Evolutionary conservation across 2,329 filamentous ascomycete genomes (phyloP).

Genomic region (Colletotrichum tofieldiae): DNA sequence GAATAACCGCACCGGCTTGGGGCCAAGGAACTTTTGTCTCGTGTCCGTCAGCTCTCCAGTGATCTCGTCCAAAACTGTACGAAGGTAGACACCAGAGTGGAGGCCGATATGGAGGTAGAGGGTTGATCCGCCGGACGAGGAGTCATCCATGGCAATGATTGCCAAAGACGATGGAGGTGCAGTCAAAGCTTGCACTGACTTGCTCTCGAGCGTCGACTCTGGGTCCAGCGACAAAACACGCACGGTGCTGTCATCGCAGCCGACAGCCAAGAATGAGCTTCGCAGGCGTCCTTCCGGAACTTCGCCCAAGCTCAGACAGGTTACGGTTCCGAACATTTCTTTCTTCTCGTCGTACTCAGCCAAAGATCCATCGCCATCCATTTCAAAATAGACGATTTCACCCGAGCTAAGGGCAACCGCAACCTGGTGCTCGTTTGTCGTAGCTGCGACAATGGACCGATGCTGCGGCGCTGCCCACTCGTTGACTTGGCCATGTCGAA

Average conservation of each 20-base stretch:
- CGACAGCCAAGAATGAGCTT: conserved; percentile 94
- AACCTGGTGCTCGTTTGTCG: conserved; percentile 94
- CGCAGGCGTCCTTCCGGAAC: conserved; percentile 91
- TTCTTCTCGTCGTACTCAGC: conserved; percentile 96
- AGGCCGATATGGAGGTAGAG: conserved; percentile 97
- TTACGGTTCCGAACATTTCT: conserved; percentile 95
- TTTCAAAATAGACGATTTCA: conserved; percentile 98
- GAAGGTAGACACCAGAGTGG: conserved; percentile 94
- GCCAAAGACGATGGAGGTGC: conserved; percentile 90
- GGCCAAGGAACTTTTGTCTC: conserved; percentile 92
- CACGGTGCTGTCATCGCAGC: conserved; percentile 96
- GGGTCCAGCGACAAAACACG: conserved; percentile 92
- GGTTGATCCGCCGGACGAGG: conserved; percentile 88
- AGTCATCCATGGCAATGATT: conserved; percentile 97
- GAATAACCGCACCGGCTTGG: conserved; percentile 91
- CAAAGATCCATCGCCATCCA: conserved; percentile 91
- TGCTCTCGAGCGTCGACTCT: conserved; percentile 91
- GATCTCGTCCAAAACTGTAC: conserved; percentile 94
- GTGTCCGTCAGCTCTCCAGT: conserved; percentile 97
- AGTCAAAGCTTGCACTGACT: conserved; percentile 93
- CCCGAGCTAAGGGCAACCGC: conserved; percentile 95
- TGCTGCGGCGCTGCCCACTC: conserved; percentile 96
- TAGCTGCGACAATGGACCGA: conserved; percentile 93
- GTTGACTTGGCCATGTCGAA: conserved; percentile 83
- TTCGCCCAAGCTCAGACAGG: conserved; percentile 92